Evolutionary conservation across 2,329 filamentous ascomycete genomes (phyloP), one percentile per base, ranked within the genome.

Genomic region (Aspergillus sojae): DNA sequence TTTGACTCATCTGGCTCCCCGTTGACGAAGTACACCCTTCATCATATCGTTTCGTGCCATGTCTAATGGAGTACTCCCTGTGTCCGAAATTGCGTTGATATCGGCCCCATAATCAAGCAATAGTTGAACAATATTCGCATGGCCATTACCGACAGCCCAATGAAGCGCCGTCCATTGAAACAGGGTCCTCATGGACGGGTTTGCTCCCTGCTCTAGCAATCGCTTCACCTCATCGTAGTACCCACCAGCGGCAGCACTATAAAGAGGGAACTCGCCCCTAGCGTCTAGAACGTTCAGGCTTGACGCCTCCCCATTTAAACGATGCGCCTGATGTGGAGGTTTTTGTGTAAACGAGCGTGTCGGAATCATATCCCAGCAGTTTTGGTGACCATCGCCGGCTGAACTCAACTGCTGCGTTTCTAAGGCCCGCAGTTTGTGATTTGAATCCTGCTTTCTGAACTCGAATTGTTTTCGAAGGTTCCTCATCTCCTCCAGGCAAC

Each of bases 121-220:
- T 26, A 55, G n/a, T 9, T 55, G 32, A 16, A 26, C 52, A 39
- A 55, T n/a, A 1, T 16, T 28, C 14, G 12, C 7, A 16, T 55
- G 52, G 7, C 52, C 52, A 39, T 55, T 55, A 3, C 32, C 52
- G 16, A 55, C 52, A 28, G 52, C 52, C 52, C 52, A 55, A 39
- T 55, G 52, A 34, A 55, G 30, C 21, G 52, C 32, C 23, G 52
- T 55, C 52, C 52, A 55, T 1, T 55, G 32, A 19, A 36, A 55
- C 14, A 34, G 36, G 10, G 52, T 55, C 26, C 52, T 36, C 52
- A 55, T 23, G 5, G 52, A 55, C 10, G 52, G 52, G 21, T 55
- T 55, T 23, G 52, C 52, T 16, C 52, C 52, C 34, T 55, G 52
- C 14, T 55, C n/a, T 26, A 55, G 23, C 52, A 55, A 26, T 55